phyloP scores from a whole-genome alignment of 805 yeast species.

The Zygosaccharomyces siamensis region DNA sequence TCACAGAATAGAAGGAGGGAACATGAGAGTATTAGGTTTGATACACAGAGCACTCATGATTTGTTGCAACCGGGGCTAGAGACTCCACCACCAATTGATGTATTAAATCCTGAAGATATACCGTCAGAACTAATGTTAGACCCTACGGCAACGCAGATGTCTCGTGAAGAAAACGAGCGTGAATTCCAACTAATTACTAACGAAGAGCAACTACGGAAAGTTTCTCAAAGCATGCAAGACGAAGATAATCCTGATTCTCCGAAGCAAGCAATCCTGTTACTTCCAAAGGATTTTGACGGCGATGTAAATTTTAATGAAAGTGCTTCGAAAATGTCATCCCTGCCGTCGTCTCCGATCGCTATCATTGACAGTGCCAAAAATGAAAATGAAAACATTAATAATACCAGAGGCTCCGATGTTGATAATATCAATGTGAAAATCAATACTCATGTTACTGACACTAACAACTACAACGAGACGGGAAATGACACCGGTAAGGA shows the following conservation, averaged over 20 bases:
- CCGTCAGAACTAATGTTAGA: constrained; percentile 4
- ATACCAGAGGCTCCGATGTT: not conserved
- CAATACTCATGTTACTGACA: not conserved
- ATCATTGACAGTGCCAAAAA: not conserved
- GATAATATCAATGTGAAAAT: not conserved
- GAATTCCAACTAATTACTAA: constrained; percentile 23
- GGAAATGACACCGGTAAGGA: no score
- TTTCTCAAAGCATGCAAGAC: constrained; percentile 17
- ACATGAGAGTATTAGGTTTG: not conserved
- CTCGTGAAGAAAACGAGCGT: constrained; percentile 13
- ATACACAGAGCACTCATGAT: not conserved
- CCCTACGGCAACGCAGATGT: constrained; percentile 2
- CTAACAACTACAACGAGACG: no score
- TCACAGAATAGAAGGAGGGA: not conserved
- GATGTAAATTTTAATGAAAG: constrained; percentile 16
- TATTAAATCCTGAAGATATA: constrained; percentile 3
- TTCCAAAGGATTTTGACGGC: constrained; percentile 27
- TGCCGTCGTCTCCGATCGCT: constrained; percentile 5
- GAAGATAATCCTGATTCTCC: constrained; percentile 22
- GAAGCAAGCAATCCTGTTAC: constrained; percentile 26
- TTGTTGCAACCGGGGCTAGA: constrained; percentile 2
- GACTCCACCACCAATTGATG: constrained; percentile 8
- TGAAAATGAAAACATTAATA: not conserved
- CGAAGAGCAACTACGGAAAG: constrained; percentile 24
- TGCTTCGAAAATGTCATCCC: constrained; percentile 4